Evolutionary conservation across 371 early-diverging fungal species (phyloP).

Genomic region (Batkoa obscura): DNA sequence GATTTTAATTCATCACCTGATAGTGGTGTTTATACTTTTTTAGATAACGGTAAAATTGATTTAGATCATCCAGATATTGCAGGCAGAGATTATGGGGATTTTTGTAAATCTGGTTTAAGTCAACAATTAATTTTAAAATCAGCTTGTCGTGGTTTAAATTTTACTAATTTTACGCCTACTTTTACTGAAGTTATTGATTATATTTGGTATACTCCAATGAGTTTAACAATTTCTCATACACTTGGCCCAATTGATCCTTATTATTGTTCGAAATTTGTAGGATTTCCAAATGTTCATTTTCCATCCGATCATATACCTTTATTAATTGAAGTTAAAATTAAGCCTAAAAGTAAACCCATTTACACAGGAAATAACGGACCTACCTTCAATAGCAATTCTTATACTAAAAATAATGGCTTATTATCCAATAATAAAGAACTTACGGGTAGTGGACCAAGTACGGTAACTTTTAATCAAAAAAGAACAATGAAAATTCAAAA

Average conservation of each 20-base stretch:
- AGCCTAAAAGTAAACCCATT: conserved; percentile 7
- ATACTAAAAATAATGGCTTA: not conserved
- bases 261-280: conserved; percentile 58
- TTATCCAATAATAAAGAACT: not conserved
- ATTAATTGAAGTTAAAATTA: conserved; percentile 12
- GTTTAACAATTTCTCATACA: conserved; percentile 59
- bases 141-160: conserved; percentile 57
- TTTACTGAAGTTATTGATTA: conserved; percentile 95
- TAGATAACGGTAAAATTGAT: conserved; percentile 40
- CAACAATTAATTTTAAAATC: conserved; percentile 66
- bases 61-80: conserved; percentile 74
- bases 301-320: conserved; percentile 70
- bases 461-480: conserved; percentile 5
- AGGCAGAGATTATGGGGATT: conserved; percentile 62
- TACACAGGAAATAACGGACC: conserved; percentile 7
- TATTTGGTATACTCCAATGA: conserved; percentile 76
- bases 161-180: conserved; percentile 88
- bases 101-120: conserved; percentile 60
- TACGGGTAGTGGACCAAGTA: conserved; percentile 1
- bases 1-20: conserved; percentile 93
- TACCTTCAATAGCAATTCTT: not conserved
- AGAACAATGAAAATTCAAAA: no score
- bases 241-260: conserved; percentile 70
- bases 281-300: conserved; percentile 87
- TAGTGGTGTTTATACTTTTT: conserved; percentile 84